Base-by-base conservation (phyloP, 805 yeast species). In the Saccharomycopsis vini region DNA sequence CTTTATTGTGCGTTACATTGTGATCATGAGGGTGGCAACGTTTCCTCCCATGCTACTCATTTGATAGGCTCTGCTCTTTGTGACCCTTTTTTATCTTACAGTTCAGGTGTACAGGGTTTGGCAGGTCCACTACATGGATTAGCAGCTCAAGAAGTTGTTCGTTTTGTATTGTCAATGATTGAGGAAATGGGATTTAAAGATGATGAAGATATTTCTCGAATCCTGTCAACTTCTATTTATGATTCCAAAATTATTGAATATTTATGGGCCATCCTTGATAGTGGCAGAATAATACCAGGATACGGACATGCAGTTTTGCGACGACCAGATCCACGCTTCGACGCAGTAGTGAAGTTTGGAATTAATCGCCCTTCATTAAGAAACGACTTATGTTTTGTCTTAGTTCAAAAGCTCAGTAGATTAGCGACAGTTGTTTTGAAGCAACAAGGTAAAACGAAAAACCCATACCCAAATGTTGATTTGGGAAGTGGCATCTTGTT, bases 41-140 rank as follows among this genome's bases (percentile, higher is more conserved):
- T 81, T 43, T 78, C 86, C 45, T 86, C 89, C 28, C 90, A 81
- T 67, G 69, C 89, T 52, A 80, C 89, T 52, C 88, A 81, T 62
- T 69, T 82, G 59, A 90, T 84, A 33, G 92, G 92, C 40, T 79
- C 87, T 29, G 89, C 94, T 18, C 68, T 83, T 53, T 72, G 85
- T 39, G 82, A 83, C 49, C 88, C 92, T 50, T 81, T 67, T 68
- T 68, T 83, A 55, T 77, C 87, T 39, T 78, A 79, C 55, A 70
- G 87, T 45, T 86, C 92, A 33, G 92, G 92, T 53, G 68, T 83
- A 53, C 77, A 78, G 62, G 94, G 94, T 56, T 69, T 83, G 50
- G 92, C 94, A 28, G 94, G 94, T 51, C 92, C 94, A 47, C 69
- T 83, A 55, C 94, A 83, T 63, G 92, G 92, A 28, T 70, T 83